Base-by-base conservation (phyloP, 1,284 basidiomycete genomes). In the Trametes polyzona region DNA sequence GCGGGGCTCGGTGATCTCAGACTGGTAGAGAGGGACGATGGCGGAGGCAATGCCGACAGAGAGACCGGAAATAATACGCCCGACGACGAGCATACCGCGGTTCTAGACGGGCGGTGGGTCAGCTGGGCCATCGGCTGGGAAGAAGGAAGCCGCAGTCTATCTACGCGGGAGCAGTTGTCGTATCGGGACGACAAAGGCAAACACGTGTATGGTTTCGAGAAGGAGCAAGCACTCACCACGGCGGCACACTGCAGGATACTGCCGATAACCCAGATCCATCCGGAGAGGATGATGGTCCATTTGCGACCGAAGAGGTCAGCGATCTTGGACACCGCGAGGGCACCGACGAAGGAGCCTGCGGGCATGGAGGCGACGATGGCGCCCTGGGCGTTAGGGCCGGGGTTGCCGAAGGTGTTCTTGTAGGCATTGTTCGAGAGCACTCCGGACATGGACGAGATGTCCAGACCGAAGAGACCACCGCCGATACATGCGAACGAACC, bases 401-500 rank as follows among this genome's bases (percentile, higher is more conserved):
- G 84, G 58, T 75, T 66, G 47, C 75, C 64, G 67, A 87, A 88
- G 8, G 75, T 73, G 1, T 67, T 70, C 52, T 81, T 72, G 67
- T 88, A 89, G 29, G 79, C 74, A 11, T 79, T 70, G 65, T 87
- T 89, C 62, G 74, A 86, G 66, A 90, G 73, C 47, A 90, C 87
- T n/a, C 85, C 88, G 59, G 87, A 88, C 89, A 91, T 90, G 69
- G 87, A 89, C 68, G 87, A 88, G 67, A 91, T 91, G 78, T 92
- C 89, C 75, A 90, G 69, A 67, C 89, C 88, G 69, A 90, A 90
- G 41, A 91, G 80, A 51, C 86, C 86, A 63, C 89, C 89, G 50
- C 89, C 88, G 62, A 92, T 91, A 70, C 88, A 90, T 72, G 89
- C 88, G 73, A 92, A 91, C 16, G 86, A 83, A 27, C 89, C 88